Evolutionary conservation across 352 stramenopile genomes (phyloP), one percentile per base, ranked within the genome.

Genomic region (Pythium plurisporium): DNA sequence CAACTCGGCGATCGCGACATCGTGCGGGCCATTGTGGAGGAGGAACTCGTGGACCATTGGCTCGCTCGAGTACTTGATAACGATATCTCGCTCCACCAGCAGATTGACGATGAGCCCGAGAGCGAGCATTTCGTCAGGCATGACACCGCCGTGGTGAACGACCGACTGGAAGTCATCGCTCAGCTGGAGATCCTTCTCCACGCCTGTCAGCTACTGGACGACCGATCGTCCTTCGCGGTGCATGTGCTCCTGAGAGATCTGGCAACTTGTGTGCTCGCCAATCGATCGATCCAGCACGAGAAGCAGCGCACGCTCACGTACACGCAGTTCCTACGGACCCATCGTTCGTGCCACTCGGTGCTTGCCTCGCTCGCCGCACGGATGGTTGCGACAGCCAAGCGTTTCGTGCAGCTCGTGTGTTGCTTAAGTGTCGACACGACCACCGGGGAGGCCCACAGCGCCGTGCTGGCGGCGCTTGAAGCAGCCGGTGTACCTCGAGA

Each of bases 361-460:
- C 27, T 50, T 0, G 27, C 50, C 4, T 33, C 50, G 15, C 25
- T 59, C 15, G 48, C 57, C 5, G 33, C 41, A 5, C 57, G 49
- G 2, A 58, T 65, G 48, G 40, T 64, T 22, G 62, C 62, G 5
- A 56, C 64, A 9, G 57, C 65, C 10, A 81, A 78, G 31, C 69
- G 72, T 14, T 25, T 72, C 1, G 58, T 81, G 25, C 72, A 78
- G 46, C 38, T 78, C 3, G 49, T 70, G 10, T 80, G 69, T 41
- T 80, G 65, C 33, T 19, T 80, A 17, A 66, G 52, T 33, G 42
- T 72, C 0, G 72, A 80, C 26, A 69, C 62, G 33, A 56, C 61
- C 5, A 58, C 69, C 17, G 60, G 70, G 25, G 52, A 29, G 36
- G 14, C 62, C 15, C 58, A 68, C 57, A 41, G 46, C 1, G 58